Evolutionary conservation across 768 basidiomycete species (phyloP).

Genomic region (Porphyrellus cyaneotinctus): DNA sequence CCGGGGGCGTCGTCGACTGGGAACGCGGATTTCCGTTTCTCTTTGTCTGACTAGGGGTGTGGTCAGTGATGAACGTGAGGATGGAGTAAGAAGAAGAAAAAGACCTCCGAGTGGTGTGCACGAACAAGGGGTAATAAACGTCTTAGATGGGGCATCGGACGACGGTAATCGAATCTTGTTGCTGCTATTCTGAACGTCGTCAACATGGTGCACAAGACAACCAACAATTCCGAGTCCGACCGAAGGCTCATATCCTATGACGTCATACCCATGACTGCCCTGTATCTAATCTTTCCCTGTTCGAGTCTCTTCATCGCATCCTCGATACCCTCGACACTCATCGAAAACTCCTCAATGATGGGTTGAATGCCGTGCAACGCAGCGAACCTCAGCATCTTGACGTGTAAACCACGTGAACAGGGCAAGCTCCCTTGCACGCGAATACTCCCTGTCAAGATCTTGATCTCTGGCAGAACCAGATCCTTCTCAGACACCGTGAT

Average conservation of each 20-base stretch:
- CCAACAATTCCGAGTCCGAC: not conserved
- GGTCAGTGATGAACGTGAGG: not conserved
- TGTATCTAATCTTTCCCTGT: conserved; percentile 29
- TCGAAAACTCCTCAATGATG: conserved; percentile 30
- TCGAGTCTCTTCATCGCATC: conserved; percentile 26
- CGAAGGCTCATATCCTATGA: not conserved
- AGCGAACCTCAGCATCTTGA: conserved; percentile 34
- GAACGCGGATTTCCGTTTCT: conserved; percentile 49
- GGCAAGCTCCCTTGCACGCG: conserved; percentile 25
- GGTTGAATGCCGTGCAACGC: conserved; percentile 29
- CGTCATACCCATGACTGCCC: conserved; percentile 26
- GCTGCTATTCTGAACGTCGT: conserved; percentile 9
- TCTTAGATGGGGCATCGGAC: no score
- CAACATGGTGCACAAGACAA: conserved; percentile 1
- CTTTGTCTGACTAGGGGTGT: conserved; percentile 41
- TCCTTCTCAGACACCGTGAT: conserved; percentile 23
- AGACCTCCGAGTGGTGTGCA: conserved; percentile 54
- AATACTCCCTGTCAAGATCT: conserved; percentile 15
- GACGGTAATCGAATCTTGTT: no score
- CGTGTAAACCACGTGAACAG: conserved; percentile 26
- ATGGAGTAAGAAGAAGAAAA: not conserved
- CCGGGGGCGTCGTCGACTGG: conserved; percentile 56
- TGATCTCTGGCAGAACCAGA: conserved; percentile 20
- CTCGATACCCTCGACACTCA: conserved; percentile 30
- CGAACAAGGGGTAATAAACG: no score